Evolutionary conservation across 2,329 filamentous ascomycete genomes (phyloP).

Genomic region (Sodiomyces alkalinus): DNA sequence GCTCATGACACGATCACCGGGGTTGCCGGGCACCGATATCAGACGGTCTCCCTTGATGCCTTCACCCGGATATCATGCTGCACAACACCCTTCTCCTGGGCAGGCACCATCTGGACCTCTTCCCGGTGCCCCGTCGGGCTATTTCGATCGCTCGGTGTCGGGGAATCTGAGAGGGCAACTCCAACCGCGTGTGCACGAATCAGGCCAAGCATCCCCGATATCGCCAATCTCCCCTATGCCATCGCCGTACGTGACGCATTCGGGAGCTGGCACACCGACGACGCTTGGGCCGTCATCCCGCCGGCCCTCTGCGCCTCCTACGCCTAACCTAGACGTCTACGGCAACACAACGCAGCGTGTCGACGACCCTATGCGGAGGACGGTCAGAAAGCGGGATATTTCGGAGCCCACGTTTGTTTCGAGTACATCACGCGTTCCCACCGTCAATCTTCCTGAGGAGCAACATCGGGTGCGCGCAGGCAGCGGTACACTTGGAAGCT

Average conservation of each 20-base stretch:
- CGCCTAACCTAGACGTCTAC: conserved; percentile 11
- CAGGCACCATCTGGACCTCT: conserved; percentile 6
- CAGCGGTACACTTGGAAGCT: conserved; percentile 17
- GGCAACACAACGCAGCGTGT: conserved; percentile 16
- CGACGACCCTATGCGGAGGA: conserved; percentile 23
- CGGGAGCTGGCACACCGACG: conserved; percentile 18
- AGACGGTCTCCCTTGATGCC: conserved; percentile 32
- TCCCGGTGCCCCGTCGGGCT: conserved; percentile 8
- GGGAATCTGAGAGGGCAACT: conserved; percentile 19
- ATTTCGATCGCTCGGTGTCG: conserved; percentile 13
- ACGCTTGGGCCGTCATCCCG: conserved; percentile 17
- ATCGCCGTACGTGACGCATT: conserved; percentile 15
- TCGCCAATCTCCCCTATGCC: conserved; percentile 21
- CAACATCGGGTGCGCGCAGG: conserved; percentile 11
- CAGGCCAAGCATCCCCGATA: conserved; percentile 28
- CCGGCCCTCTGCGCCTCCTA: conserved; percentile 17
- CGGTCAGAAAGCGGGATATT: conserved; percentile 30
- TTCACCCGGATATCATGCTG: conserved; percentile 23
- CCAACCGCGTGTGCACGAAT: conserved; percentile 17
- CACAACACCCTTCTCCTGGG: conserved; percentile 11
- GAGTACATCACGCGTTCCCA: conserved; percentile 28
- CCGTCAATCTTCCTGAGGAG: conserved; percentile 21
- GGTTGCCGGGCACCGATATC: conserved; percentile 32
- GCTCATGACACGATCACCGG: conserved; percentile 25
- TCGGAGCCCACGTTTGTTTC: conserved; percentile 34